A percentile compares a stretch with the other conserved stretches of the same genome.
phyloP scores from a whole-genome alignment of 345 rosid genomes.

The Eucalyptus polyanthemos region DNA sequence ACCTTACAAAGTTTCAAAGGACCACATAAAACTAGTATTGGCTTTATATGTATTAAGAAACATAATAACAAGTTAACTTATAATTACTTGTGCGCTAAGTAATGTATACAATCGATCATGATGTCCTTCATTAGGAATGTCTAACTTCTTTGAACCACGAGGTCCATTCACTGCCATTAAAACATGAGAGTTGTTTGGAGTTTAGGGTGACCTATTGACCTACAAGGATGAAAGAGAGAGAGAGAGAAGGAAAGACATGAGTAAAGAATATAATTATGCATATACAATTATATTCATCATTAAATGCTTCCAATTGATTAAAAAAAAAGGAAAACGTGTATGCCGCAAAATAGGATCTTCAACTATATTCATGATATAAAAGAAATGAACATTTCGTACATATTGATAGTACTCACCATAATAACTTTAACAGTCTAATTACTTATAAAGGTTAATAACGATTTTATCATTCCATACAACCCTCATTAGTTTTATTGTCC shows the following conservation, averaged over 20 bases:
- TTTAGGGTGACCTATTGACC: not conserved
- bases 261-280: not conserved
- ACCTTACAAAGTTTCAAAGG: not conserved
- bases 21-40: not conserved
- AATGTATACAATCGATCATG: not conserved
- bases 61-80: not conserved
- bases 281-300: not conserved
- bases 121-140: not conserved
- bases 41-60: no score
- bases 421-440: not conserved
- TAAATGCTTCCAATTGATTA: not conserved
- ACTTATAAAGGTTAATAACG: not conserved
- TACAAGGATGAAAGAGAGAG: not conserved
- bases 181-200: not conserved
- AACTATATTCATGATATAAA: not conserved
- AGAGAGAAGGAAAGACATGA: not conserved
- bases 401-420: not conserved
- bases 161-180: not conserved
- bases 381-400: not conserved
- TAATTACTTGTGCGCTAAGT: not conserved
- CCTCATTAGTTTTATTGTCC: not conserved
- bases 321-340: not conserved
- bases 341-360: not conserved
- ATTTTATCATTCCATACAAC: not conserved
- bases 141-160: not conserved